Evolutionary conservation across 1,284 basidiomycete species (phyloP), one percentile per base, ranked within the genome.

Genomic region (Apiotrichum domesticum): DNA sequence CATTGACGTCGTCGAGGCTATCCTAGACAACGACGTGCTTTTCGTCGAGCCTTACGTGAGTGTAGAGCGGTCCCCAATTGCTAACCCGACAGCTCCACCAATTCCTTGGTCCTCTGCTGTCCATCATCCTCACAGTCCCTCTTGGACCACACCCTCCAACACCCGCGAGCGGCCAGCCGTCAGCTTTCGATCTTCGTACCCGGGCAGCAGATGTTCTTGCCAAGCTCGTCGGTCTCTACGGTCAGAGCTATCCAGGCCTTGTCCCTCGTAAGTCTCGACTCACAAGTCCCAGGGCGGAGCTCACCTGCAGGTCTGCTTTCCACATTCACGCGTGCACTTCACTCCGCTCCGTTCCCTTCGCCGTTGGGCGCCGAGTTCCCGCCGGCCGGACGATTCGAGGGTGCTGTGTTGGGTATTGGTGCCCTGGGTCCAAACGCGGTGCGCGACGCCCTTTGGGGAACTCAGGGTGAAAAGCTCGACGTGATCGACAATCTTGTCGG

Each of bases 11-110:
- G 84, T 91, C 46, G 82, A 86, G 58, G 87, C 90, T 0, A 79
- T 95, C 40, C 77, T 94, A 45, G 86, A 88, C 64, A 98, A 94
- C 72, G 81, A 81, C 52, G 87, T 86, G 2, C 78, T 98, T n/a
- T 97, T 95, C 69, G 85, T 98, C 34, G 95, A 98, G 76, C 95
- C 94, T 46, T 98, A 96, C 71, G 90, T 95, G 69, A 76, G 90
- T 82, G 34, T 2, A 41, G 10, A 44, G 21, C 21, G 21, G 21
- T 21, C 21, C 21, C 21, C 21, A 21, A 21, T 21, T 21, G 21
- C 21, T 9, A 40, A 15, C n/a, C 11, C 6, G 35, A 21, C 67
- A 95, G 88, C 81, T 98, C 4, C 95, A 98, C 70, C 95, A 98
- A 86, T 83, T 98, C 48, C 84, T 98, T 10, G 94, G 94, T 0